Percentiles rank a stretch among this genome's conserved stretches.
phyloP scores from a whole-genome alignment of 2,329 filamentous ascomycete genomes.

The Trichoderma gracile region DNA sequence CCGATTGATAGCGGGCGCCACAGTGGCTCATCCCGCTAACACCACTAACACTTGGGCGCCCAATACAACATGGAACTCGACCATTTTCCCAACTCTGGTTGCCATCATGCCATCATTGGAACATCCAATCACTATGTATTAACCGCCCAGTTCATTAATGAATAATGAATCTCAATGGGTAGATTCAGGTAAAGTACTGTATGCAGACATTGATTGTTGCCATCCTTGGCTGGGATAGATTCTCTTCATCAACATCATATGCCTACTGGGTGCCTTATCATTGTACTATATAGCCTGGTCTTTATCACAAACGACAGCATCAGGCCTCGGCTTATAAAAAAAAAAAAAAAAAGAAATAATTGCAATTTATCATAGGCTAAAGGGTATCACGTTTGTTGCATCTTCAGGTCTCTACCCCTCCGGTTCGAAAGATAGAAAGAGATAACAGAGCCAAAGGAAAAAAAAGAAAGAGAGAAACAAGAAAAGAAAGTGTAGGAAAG shows the following conservation, averaged over 20 bases:
- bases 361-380: slow-evolving; percentile 24
- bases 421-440: neutral
- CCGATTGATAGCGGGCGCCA: slow-evolving; percentile 13
- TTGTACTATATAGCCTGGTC: too few species aligned
- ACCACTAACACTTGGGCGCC: neutral
- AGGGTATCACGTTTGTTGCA: slow-evolving; percentile 37
- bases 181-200: too few species aligned
- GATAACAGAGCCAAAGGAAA: neutral
- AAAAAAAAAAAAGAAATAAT: slow-evolving; percentile 12
- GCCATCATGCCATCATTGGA: neutral
- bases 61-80: neutral
- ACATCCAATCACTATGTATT: too few species aligned
- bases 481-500: neutral
- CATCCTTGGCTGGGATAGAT: too few species aligned
- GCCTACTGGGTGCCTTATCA: too few species aligned
- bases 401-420: slow-evolving; percentile 28
- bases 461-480: neutral
- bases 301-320: too few species aligned
- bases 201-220: too few species aligned
- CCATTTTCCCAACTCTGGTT: neutral
- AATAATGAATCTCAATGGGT: too few species aligned
- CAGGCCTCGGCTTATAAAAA: neutral
- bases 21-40: slow-evolving; percentile 30
- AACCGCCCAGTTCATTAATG: too few species aligned
- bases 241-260: too few species aligned